These are phyloP conservation scores for Guillardia theta DNA, from an alignment of 78 protist species.

Conservation along the genomic window DNA sequence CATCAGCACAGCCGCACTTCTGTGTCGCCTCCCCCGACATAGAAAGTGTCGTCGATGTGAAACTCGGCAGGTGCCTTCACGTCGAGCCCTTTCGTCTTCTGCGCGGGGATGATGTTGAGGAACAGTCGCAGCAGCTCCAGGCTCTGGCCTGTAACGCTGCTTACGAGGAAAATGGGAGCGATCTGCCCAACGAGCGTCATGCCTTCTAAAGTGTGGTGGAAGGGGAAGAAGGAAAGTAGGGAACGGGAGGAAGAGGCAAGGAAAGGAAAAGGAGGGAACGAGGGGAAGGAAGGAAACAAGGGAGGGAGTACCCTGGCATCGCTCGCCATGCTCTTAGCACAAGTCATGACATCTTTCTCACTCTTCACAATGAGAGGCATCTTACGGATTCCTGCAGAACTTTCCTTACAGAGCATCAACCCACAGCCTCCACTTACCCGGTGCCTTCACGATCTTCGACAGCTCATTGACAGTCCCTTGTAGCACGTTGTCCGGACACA, in stretches of 20 bases:
- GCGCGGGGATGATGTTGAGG: constrained; percentile 80
- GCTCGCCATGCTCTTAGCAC: constrained; percentile 59
- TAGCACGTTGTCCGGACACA: not conserved
- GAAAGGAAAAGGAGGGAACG: too few species aligned
- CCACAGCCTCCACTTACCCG: not conserved
- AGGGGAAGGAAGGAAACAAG: too few species aligned
- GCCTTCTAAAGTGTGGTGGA: too few species aligned
- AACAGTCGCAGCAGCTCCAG: constrained; percentile 69
- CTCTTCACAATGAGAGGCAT: constrained; percentile 74
- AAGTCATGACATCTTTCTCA: constrained; percentile 79
- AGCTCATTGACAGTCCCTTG: not conserved
- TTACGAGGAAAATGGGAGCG: constrained; percentile 83
- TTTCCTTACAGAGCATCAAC: not conserved
- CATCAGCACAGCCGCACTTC: too few species aligned
- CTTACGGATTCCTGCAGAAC: constrained; percentile 62
- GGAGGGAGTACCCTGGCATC: constrained; percentile 17
- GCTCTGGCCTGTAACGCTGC: constrained; percentile 83
- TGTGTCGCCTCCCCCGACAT: too few species aligned
- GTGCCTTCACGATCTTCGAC: constrained; percentile 44
- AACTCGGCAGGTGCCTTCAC: constrained; percentile 66
- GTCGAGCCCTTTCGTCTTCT: constrained; percentile 20
- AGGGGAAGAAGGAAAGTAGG: too few species aligned
- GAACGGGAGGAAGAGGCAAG: too few species aligned
- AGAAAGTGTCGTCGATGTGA: constrained; percentile 65
- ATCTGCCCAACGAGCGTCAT: constrained; percentile 37